Evolutionary conservation across 202 grass and related monocot species (phyloP).

Genomic region (Zoysia matrella): DNA sequence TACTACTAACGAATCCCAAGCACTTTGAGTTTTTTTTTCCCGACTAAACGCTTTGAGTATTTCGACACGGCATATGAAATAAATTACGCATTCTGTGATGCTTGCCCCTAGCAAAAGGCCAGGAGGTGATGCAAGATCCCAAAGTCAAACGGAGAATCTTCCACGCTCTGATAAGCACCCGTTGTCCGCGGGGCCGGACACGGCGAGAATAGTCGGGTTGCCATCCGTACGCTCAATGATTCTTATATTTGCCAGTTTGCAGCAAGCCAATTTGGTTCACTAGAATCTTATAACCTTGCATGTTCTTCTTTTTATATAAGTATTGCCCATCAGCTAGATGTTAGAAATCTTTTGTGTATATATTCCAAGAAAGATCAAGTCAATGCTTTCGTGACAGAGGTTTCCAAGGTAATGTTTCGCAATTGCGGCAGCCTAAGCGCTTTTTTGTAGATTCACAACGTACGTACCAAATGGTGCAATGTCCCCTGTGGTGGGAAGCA

Average conservation of each 20-base stretch:
- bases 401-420: too few species aligned
- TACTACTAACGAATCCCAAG: too few species aligned
- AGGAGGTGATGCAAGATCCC: constrained; percentile 10
- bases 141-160: constrained; percentile 42
- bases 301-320: neutral
- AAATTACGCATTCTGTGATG: too few species aligned
- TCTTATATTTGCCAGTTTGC: neutral
- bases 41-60: too few species aligned
- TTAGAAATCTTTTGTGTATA: too few species aligned
- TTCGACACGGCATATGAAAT: too few species aligned
- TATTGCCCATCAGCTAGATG: neutral
- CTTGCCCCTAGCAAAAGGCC: neutral
- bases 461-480: constrained; percentile 6
- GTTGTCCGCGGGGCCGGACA: neutral
- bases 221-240: neutral
- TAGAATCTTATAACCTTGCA: neutral
- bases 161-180: neutral
- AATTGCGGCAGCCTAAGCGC: too few species aligned
- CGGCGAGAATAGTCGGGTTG: neutral
- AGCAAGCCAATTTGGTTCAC: neutral
- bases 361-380: too few species aligned
- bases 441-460: too few species aligned
- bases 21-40: too few species aligned
- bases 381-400: too few species aligned
- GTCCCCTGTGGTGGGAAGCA: too few species aligned